phyloP scores from a whole-genome alignment of 176 grass and related monocot genomes.

The Avena atlantica region DNA sequence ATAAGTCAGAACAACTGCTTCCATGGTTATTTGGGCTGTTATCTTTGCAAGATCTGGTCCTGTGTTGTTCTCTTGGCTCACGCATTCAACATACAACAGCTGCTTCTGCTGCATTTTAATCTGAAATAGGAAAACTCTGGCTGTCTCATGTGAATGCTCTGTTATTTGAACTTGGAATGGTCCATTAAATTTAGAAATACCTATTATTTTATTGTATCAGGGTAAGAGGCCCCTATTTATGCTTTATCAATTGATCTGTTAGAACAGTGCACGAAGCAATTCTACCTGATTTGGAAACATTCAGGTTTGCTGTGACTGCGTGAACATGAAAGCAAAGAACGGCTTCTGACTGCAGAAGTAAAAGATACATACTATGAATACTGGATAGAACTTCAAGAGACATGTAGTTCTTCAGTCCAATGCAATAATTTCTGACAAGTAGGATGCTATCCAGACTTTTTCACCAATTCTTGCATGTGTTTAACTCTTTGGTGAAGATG shows the following conservation, averaged over 20 bases:
- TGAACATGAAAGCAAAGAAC: not conserved
- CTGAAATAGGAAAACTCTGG: not conserved
- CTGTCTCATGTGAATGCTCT: not conserved
- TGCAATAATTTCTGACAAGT: not conserved
- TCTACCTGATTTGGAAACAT: not conserved
- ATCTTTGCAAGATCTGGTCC: conserved; percentile 4
- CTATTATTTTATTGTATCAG: not conserved
- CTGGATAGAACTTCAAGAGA: not conserved
- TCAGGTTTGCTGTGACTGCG: not conserved
- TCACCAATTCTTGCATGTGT: not conserved
- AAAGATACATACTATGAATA: not conserved
- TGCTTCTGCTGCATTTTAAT: not conserved
- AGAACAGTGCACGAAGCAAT: not conserved
- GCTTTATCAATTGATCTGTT: not conserved
- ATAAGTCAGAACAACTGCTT: not conserved
- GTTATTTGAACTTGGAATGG: not conserved
- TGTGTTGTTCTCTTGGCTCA: not conserved
- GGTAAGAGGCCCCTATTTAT: not conserved
- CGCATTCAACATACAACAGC: not conserved
- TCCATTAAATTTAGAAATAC: not conserved
- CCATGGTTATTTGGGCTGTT: conserved; percentile 1
- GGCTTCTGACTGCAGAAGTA: not conserved
- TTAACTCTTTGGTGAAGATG: not conserved
- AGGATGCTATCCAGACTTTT: not conserved
- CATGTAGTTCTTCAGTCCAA: not conserved